A percentile compares a stretch with the other conserved stretches of the same genome.
Conservation (phyloP, 2,329 filamentous ascomycete genomes). For the Anthostomella pinea region DNA sequence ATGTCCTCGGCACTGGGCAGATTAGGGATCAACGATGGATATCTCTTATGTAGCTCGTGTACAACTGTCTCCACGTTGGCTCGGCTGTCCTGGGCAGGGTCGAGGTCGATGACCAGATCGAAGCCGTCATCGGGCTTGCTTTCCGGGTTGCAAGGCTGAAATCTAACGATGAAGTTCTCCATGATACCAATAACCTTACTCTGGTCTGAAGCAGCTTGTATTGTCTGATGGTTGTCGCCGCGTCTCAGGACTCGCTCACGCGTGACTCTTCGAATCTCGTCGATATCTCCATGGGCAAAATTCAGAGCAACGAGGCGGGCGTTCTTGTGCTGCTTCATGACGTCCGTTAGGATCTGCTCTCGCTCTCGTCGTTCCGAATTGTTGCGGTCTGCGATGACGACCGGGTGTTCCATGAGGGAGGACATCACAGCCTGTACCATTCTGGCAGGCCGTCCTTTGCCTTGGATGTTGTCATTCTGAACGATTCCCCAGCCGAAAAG, state of each 20-base stretch:
- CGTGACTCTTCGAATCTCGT: slow-evolving; percentile 71
- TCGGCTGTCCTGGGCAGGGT: slow-evolving; percentile 73
- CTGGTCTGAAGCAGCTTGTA: slow-evolving; percentile 74
- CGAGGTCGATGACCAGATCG: slow-evolving; percentile 79
- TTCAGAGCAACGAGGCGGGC: slow-evolving; percentile 81
- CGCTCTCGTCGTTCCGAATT: slow-evolving; percentile 89
- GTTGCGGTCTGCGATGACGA: slow-evolving; percentile 89
- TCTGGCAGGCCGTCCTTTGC: slow-evolving; percentile 69
- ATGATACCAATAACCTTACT: slow-evolving; percentile 84
- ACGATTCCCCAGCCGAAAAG: slow-evolving; percentile 91
- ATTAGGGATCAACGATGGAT: slow-evolving; percentile 70
- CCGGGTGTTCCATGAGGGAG: slow-evolving; percentile 61
- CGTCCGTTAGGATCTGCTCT: slow-evolving; percentile 79
- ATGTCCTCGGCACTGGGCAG: slow-evolving; percentile 72
- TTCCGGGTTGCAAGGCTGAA: slow-evolving; percentile 70
- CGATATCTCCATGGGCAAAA: slow-evolving; percentile 78
- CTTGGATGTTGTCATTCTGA: slow-evolving; percentile 94
- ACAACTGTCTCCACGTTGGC: slow-evolving; percentile 82
- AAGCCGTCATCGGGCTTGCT: slow-evolving; percentile 76
- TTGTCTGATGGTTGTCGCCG: slow-evolving; percentile 97
- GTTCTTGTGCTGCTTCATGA: slow-evolving; percentile 58
- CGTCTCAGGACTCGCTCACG: slow-evolving; percentile 75
- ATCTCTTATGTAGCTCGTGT: slow-evolving; percentile 66
- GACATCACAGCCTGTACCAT: slow-evolving; percentile 73
- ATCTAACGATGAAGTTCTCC: slow-evolving; percentile 87